These are phyloP conservation scores for Serendipita vermifera DNA, from an alignment of 768 basidiomycete genomes.

Conservation along the genomic window DNA sequence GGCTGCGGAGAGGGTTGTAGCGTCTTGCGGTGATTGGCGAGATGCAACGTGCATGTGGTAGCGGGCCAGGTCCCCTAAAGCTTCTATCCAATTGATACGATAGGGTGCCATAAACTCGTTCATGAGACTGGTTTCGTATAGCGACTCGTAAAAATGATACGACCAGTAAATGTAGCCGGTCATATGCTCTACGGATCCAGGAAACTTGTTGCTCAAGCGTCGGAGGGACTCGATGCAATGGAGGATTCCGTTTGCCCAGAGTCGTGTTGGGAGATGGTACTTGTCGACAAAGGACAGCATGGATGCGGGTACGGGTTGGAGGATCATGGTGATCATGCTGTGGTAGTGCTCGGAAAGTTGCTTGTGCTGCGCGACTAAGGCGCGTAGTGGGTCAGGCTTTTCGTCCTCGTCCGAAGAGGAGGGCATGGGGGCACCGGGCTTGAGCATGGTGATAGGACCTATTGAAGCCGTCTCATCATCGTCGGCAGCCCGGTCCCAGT, in stretches of 20 bases:
- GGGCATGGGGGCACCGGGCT: constrained; percentile 21
- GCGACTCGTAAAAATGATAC: constrained; percentile 83
- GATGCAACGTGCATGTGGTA: constrained; percentile 89
- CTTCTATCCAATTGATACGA: constrained; percentile 84
- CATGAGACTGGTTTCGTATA: constrained; percentile 41
- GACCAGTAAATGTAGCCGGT: constrained; percentile 93
- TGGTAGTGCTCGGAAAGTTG: constrained; percentile 80
- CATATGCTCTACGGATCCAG: constrained; percentile 73
- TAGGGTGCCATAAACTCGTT: constrained; percentile 58
- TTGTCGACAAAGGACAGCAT: constrained; percentile 81
- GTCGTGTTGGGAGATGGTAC: constrained; percentile 87
- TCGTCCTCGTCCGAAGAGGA: constrained; percentile 36
- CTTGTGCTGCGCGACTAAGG: constrained; percentile 68
- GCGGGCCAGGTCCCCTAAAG: constrained; percentile 87
- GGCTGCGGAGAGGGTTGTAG: constrained; percentile 27
- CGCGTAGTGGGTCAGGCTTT: constrained; percentile 66
- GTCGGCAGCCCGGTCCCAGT: constrained; percentile 38
- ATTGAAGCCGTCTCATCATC: constrained; percentile 37
- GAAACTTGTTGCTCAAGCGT: constrained; percentile 59
- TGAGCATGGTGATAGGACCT: constrained; percentile 25
- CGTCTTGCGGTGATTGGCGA: constrained; percentile 40
- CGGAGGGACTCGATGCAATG: constrained; percentile 83
- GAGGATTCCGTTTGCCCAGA: constrained; percentile 89
- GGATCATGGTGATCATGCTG: constrained; percentile 71
- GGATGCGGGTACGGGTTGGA: constrained; percentile 81